These are phyloP conservation scores for Sesbania bispinosa DNA, from an alignment of 306 rosid genomes.

Conservation along the genomic window DNA sequence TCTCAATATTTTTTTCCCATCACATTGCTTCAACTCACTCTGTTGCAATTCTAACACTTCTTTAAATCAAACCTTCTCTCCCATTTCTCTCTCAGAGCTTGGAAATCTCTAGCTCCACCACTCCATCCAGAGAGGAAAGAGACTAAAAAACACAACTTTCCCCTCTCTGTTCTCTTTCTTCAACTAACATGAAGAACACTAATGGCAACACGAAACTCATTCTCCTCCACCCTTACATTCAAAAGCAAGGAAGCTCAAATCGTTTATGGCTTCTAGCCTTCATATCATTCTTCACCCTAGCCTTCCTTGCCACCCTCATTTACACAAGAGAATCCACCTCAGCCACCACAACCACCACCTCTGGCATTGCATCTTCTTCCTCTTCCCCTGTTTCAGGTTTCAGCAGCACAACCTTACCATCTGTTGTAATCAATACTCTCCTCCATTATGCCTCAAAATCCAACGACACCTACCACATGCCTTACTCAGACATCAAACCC, in stretches of 20 bases:
- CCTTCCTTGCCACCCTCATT: constrained; percentile 56
- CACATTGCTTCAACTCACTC: constrained; percentile 34
- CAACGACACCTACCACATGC: constrained; percentile 67
- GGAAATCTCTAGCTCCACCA: neutral
- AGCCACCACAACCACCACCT: neutral
- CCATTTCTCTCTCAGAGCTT: constrained; percentile 10
- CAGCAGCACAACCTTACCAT: constrained; percentile 29
- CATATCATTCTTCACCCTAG: constrained; percentile 58
- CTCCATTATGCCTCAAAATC: constrained; percentile 63
- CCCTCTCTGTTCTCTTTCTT: neutral
- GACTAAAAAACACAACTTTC: no score
- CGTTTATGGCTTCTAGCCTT: constrained; percentile 66
- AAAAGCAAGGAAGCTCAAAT: constrained; percentile 73
- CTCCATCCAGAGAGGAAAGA: no score
- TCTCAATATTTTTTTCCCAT: neutral
- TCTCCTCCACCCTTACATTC: constrained; percentile 83
- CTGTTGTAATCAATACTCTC: constrained; percentile 71
- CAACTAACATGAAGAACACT: constrained; percentile 63
- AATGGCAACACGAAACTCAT: constrained; percentile 64
- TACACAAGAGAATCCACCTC: constrained; percentile 55
- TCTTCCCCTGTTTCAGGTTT: neutral
- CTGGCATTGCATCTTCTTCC: neutral
- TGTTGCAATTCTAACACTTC: neutral
- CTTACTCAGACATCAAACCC: constrained; percentile 57
- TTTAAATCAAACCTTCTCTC: constrained; percentile 43